Evolutionary conservation across 2,329 filamentous ascomycete species (phyloP).

Genomic region (Venturia carpophila): DNA sequence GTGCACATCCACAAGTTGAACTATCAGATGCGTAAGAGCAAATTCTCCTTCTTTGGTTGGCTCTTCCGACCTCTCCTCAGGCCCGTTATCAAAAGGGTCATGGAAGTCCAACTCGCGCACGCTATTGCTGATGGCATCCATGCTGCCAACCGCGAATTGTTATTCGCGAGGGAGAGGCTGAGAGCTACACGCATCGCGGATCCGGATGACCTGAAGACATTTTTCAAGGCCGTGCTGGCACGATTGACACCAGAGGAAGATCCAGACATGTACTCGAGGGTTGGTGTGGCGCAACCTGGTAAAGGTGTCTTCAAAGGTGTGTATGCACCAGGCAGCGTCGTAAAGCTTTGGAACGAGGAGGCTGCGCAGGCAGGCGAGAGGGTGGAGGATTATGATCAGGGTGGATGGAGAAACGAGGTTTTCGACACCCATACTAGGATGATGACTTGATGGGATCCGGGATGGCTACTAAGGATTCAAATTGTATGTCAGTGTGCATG

Average conservation of each 20-base stretch:
- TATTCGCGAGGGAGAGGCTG: slow-evolving; percentile 79
- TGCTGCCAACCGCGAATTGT: slow-evolving; percentile 71
- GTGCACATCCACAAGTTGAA: slow-evolving; percentile 82
- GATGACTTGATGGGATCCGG: slow-evolving; percentile 22
- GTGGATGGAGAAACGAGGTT: slow-evolving; percentile 79
- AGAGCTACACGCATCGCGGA: slow-evolving; percentile 77
- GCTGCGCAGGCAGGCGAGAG: slow-evolving; percentile 60
- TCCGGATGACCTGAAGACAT: slow-evolving; percentile 71
- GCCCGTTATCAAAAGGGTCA: slow-evolving; percentile 67
- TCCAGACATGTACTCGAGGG: slow-evolving; percentile 64
- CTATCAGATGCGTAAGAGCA: slow-evolving; percentile 67
- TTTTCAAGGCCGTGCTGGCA: slow-evolving; percentile 73
- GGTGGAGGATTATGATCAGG: slow-evolving; percentile 63
- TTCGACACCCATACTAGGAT: slow-evolving; percentile 49
- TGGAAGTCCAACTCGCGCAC: slow-evolving; percentile 70
- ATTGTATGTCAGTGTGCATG: neutral
- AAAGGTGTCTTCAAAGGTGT: slow-evolving; percentile 68
- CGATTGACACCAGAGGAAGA: slow-evolving; percentile 64
- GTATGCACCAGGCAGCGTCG: slow-evolving; percentile 82
- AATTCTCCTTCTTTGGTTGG: slow-evolving; percentile 72
- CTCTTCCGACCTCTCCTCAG: slow-evolving; percentile 75
- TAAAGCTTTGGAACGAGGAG: slow-evolving; percentile 84
- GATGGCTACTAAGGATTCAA: neutral
- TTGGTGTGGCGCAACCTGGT: slow-evolving; percentile 58
- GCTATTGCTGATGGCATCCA: slow-evolving; percentile 64